phyloP scores from a whole-genome alignment of 164 flowering plant species.

The Amborella trichopoda region DNA sequence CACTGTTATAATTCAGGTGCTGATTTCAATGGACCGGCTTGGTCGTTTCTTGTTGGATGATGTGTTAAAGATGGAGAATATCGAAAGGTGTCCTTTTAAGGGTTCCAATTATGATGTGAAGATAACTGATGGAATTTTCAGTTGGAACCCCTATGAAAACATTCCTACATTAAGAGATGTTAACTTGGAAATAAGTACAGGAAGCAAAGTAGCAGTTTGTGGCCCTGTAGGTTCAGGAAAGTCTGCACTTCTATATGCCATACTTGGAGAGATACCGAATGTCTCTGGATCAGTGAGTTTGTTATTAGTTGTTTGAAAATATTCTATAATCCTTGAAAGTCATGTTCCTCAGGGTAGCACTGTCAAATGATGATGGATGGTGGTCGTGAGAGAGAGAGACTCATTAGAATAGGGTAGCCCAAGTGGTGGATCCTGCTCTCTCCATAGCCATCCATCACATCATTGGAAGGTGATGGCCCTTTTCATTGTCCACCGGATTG shows the following conservation, averaged over 20 bases:
- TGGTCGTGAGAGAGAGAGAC: constrained; percentile 16
- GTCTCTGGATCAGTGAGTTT: constrained; percentile 63
- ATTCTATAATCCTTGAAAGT: constrained; percentile 30
- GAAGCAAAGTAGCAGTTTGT: constrained; percentile 68
- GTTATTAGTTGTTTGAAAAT: constrained; percentile 20
- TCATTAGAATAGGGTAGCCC: constrained; percentile 23
- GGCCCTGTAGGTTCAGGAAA: constrained; percentile 94
- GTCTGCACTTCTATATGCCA: constrained; percentile 60
- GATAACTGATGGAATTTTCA: constrained; percentile 35
- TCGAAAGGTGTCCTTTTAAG: background rate
- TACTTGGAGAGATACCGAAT: constrained; percentile 82
- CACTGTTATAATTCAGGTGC: constrained; percentile 56
- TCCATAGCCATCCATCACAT: constrained; percentile 29
- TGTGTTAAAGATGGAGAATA: constrained; percentile 36
- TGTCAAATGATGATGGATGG: constrained; percentile 6
- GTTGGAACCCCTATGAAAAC: constrained; percentile 43
- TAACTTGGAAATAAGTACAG: constrained; percentile 27
- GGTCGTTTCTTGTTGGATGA: constrained; percentile 41
- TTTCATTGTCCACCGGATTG: too few species aligned
- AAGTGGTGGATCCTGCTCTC: constrained; percentile 39
- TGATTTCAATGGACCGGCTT: constrained; percentile 69
- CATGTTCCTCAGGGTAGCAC: constrained; percentile 18
- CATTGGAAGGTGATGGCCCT: too few species aligned
- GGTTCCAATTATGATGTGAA: constrained; percentile 10
- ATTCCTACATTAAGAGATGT: constrained; percentile 27